Evolutionary conservation across 2,329 filamentous ascomycete genomes (phyloP).

Genomic region (Aspergillaceae sp.): DNA sequence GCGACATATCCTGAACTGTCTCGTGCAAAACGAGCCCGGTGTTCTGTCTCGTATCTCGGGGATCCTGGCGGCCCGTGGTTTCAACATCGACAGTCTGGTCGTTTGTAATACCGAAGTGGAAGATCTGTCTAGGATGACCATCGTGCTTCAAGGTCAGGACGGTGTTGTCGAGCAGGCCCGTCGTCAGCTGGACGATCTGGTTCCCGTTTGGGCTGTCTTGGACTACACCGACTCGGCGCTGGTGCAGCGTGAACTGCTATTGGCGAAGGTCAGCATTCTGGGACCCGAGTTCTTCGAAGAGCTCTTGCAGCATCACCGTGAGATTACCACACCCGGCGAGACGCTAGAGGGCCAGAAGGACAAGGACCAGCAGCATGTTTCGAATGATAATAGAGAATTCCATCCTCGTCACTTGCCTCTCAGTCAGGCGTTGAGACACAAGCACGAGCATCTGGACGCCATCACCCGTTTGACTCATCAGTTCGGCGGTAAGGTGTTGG

Average conservation of each 20-base stretch:
- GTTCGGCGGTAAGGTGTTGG: constrained; percentile 92
- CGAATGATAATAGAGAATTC: constrained; percentile 52
- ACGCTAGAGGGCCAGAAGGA: constrained; percentile 23
- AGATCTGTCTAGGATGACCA: constrained; percentile 96
- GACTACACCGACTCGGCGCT: constrained; percentile 91
- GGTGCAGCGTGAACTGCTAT: constrained; percentile 87
- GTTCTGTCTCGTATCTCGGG: constrained; percentile 93
- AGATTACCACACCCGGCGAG: constrained; percentile 58
- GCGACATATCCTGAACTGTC: constrained; percentile 92
- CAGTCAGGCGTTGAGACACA: constrained; percentile 85
- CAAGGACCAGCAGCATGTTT: constrained; percentile 5
- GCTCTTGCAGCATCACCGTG: constrained; percentile 86
- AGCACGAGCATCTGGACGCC: constrained; percentile 92
- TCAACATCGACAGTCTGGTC: constrained; percentile 98
- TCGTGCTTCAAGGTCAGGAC: constrained; percentile 91
- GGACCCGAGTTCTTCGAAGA: constrained; percentile 98
- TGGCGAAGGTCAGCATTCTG: constrained; percentile 93
- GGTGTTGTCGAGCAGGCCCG: constrained; percentile 96
- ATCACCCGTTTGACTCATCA: constrained; percentile 97
- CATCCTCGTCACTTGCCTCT: constrained; percentile 80
- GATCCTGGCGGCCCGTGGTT: constrained; percentile 88
- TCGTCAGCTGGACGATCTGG: constrained; percentile 88
- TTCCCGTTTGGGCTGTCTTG: constrained; percentile 95
- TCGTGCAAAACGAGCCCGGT: constrained; percentile 98
- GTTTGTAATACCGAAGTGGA: constrained; percentile 97